A percentile compares a stretch with the other conserved stretches of the same genome.
These are phyloP conservation scores for Lentinula sp. DNA, from an alignment of 768 basidiomycete species.

Conservation along the genomic window DNA sequence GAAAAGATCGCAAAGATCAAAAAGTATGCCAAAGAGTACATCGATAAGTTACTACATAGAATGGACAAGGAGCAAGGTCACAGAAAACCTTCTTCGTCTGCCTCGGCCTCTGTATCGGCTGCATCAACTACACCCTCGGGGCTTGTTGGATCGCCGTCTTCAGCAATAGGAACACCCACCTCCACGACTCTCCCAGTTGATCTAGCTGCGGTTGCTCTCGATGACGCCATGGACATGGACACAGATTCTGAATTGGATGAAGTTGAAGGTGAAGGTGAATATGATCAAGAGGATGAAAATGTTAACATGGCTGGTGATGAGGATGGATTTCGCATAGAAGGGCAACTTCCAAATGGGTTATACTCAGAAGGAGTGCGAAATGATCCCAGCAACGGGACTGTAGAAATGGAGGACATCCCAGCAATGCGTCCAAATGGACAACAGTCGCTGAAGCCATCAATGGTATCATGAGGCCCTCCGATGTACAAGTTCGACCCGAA, in stretches of 20 bases:
- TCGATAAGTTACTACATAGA: slow-evolving; percentile 70
- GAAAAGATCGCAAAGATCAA: slow-evolving; percentile 90
- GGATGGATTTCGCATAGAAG: neutral
- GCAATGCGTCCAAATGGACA: neutral
- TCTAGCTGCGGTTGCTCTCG: slow-evolving; percentile 33
- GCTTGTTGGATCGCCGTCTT: slow-evolving; percentile 28
- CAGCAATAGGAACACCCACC: slow-evolving; percentile 34
- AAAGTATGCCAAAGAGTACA: slow-evolving; percentile 89
- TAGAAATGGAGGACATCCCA: neutral
- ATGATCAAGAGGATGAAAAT: neutral
- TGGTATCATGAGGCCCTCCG: neutral
- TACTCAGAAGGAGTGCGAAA: neutral
- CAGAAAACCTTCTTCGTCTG: slow-evolving; percentile 12
- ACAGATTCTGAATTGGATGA: slow-evolving; percentile 25
- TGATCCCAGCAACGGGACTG: too few relatives aligned
- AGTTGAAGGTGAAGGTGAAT: slow-evolving; percentile 16
- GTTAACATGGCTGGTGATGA: neutral
- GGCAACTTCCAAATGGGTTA: neutral
- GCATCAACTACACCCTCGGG: slow-evolving; percentile 10
- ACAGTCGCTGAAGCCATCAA: neutral
- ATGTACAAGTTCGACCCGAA: too few relatives aligned
- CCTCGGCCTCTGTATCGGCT: slow-evolving; percentile 14
- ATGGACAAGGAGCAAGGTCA: slow-evolving; percentile 31
- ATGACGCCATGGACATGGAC: slow-evolving; percentile 35
- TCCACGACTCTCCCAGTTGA: slow-evolving; percentile 26